Conservation (phyloP, 257 asterid species). For the Salvia miltiorrhiza region DNA sequence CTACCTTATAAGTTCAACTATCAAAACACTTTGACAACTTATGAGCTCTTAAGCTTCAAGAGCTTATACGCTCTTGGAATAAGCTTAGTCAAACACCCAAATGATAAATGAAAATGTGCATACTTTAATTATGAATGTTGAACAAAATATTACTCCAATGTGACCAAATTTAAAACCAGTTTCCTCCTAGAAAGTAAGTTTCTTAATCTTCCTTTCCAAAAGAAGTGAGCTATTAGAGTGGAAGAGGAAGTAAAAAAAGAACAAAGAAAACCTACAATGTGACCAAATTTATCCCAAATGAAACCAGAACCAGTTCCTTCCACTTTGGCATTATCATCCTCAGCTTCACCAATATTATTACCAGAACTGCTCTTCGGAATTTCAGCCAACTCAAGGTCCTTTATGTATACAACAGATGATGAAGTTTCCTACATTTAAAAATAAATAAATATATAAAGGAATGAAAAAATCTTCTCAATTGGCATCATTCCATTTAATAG, state of each 20-base stretch:
- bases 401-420: slow-evolving; percentile 70
- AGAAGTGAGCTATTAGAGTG: no score
- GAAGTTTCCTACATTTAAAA: slow-evolving; percentile 60
- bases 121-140: no score
- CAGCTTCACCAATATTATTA: slow-evolving; percentile 22
- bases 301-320: slow-evolving; percentile 97
- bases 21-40: no score
- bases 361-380: slow-evolving; percentile 37
- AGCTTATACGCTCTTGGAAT: no score
- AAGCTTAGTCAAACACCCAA: no score
- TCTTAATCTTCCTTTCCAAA: no score
- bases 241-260: no score
- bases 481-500: no score
- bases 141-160: slow-evolving; percentile 54
- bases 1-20: no score
- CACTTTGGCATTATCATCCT: slow-evolving; percentile 57
- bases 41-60: no score
- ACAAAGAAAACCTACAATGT: slow-evolving; percentile 52
- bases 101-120: not conserved
- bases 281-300: slow-evolving; percentile 90
- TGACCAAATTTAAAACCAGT: slow-evolving; percentile 91
- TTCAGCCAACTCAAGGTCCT: slow-evolving; percentile 56
- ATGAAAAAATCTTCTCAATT: not conserved
- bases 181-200: no score
- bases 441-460: no score